Conservation (phyloP, 495 filamentous ascomycete genomes). For the Penicillium silybi region DNA sequence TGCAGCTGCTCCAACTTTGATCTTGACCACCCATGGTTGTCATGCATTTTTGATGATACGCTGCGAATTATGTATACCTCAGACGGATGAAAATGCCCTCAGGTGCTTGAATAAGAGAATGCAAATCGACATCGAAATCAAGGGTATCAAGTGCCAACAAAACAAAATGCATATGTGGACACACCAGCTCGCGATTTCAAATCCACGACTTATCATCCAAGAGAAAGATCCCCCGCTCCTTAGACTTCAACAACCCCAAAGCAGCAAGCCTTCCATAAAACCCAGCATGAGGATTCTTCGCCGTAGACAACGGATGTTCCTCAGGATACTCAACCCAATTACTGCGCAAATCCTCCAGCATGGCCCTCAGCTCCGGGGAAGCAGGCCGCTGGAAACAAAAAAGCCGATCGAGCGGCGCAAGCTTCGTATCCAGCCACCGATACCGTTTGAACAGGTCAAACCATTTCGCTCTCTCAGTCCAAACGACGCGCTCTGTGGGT, state of each 20-base stretch:
- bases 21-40: neutral
- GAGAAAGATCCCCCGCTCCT: slow-evolving; percentile 4
- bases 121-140: neutral
- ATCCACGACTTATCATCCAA: slow-evolving; percentile 18
- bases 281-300: slow-evolving; percentile 11
- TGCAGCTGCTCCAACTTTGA: neutral
- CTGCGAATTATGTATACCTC: neutral
- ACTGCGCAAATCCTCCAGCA: neutral
- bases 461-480: slow-evolving; percentile 12
- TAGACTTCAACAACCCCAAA: slow-evolving; percentile 12
- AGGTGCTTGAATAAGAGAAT: neutral
- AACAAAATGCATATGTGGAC: neutral
- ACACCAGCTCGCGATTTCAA: neutral
- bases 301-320: slow-evolving; percentile 5
- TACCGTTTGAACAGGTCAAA: neutral
- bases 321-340: slow-evolving; percentile 16
- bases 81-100: neutral
- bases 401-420: slow-evolving; percentile 21
- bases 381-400: slow-evolving; percentile 12
- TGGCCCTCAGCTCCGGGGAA: slow-evolving; percentile 2
- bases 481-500: neutral
- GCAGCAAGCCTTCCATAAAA: slow-evolving; percentile 21
- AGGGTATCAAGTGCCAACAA: neutral
- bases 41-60: neutral
- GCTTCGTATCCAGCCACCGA: slow-evolving; percentile 12